These are phyloP conservation scores for Paecilomyces fulvus DNA, from an alignment of 2,329 filamentous ascomycete genomes.

Conservation along the genomic window DNA sequence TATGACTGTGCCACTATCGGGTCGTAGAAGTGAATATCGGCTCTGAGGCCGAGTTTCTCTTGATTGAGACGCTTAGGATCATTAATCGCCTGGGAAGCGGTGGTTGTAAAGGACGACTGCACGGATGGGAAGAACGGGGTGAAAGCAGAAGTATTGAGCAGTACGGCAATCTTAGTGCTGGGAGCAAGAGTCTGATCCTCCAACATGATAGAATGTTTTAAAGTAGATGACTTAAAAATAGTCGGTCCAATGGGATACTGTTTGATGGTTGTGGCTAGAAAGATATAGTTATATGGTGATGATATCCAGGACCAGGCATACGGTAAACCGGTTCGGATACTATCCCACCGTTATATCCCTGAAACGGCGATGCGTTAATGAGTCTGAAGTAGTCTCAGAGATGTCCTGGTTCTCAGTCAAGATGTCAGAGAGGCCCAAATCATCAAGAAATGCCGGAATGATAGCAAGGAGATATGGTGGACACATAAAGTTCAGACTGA, in stretches of 20 bases:
- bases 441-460: neutral
- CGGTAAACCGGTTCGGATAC: neutral
- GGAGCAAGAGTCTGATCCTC: neutral
- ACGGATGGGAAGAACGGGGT: neutral
- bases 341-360: neutral
- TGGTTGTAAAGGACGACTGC: neutral
- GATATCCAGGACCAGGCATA: no score
- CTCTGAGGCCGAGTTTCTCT: neutral
- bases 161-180: neutral
- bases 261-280: neutral
- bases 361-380: neutral
- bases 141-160: neutral
- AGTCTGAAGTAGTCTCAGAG: neutral
- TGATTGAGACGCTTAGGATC: neutral
- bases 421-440: neutral
- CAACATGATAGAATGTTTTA: neutral
- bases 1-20: constrained; percentile 14
- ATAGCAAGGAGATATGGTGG: neutral
- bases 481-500: neutral
- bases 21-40: constrained; percentile 17
- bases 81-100: neutral
- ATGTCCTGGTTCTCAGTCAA: neutral
- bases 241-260: neutral
- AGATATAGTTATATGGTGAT: neutral
- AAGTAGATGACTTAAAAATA: no score